Base-by-base conservation (phyloP, 345 rosid species). In the Salix udensis region DNA sequence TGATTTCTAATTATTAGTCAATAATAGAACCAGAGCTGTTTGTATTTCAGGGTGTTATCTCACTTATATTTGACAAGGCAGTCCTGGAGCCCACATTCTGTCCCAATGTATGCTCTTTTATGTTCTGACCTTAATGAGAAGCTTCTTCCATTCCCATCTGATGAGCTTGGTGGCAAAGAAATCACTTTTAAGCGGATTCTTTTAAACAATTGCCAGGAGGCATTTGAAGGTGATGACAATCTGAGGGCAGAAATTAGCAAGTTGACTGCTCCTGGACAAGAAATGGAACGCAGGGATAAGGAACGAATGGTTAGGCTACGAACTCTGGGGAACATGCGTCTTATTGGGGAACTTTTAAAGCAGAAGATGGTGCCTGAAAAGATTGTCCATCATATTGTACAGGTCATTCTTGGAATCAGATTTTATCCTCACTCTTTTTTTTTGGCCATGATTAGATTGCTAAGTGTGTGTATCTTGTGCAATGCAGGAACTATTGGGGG, bases 31-130 rank as follows among this genome's bases (percentile, higher is more conserved):
- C 30, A 18, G 44, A 67, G 34, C 71, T 37, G 58, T 67, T 82
- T 77, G 15, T 61, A 69, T 73, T 84, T 34, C 91, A 94, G 98
- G 98, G 78, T 37, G 98, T 94, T 73, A 90, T 94, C 67, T 88
- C 90, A 67, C 86, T 91, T n/a, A 92, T 94, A 74, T 92, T 92
- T 79, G 97, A 94, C 40, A 92, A 92, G 85, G 97, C 98, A 52
- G 96, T 94, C 16, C 83, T 92, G 68, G 97, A 94, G 74, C 98
- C 94, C 73, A 92, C 94, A 39, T 94, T 94, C 75, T 94, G 98
- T 76, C 92, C 89, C 58, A 24, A 24, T 94, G 97, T 92, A 92
- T 82, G 94, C 98, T 6, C 92, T 75, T 81, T 78, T 94, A 76
- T 94, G 98, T 60, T 91, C 80, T 72, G 94, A 94, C 74, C 91